These are phyloP conservation scores for Claviceps africana DNA, from an alignment of 2,329 filamentous ascomycete genomes.

Conservation along the genomic window DNA sequence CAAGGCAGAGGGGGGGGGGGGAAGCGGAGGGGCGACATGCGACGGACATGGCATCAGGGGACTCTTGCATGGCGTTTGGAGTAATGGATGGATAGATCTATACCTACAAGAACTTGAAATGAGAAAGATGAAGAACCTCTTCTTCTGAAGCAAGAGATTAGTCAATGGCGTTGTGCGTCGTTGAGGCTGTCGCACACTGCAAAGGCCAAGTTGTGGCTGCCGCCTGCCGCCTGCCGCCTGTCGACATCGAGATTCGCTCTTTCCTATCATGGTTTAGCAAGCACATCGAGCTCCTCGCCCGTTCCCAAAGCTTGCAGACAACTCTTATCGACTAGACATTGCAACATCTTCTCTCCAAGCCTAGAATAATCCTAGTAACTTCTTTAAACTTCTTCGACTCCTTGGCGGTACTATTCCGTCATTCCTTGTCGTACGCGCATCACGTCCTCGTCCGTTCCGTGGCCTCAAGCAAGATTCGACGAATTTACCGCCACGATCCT, in stretches of 20 bases:
- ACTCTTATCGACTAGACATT: background rate
- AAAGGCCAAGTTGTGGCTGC: background rate
- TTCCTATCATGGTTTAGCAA: background rate
- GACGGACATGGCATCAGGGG: conserved; percentile 4
- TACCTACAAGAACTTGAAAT: background rate
- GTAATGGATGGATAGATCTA: conserved; percentile 2
- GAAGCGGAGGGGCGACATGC: background rate
- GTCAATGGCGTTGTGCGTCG: background rate
- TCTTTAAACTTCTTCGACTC: too few species aligned
- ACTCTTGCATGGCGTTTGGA: conserved; percentile 11
- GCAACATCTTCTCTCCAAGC: background rate
- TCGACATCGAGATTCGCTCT: background rate
- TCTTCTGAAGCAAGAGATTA: background rate
- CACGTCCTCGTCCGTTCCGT: background rate
- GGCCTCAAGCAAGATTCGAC: background rate
- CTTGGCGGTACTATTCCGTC: background rate
- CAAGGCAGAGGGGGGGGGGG: too few species aligned
- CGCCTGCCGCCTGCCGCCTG: too few species aligned
- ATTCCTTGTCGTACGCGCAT: background rate
- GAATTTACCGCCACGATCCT: background rate
- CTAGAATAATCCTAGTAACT: background rate
- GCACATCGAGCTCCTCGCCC: background rate
- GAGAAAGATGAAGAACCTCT: background rate
- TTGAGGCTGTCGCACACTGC: background rate
- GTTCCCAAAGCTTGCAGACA: background rate